These are phyloP conservation scores for Mortierella sp. DNA, from an alignment of 371 early-diverging fungal genomes.

Conservation along the genomic window DNA sequence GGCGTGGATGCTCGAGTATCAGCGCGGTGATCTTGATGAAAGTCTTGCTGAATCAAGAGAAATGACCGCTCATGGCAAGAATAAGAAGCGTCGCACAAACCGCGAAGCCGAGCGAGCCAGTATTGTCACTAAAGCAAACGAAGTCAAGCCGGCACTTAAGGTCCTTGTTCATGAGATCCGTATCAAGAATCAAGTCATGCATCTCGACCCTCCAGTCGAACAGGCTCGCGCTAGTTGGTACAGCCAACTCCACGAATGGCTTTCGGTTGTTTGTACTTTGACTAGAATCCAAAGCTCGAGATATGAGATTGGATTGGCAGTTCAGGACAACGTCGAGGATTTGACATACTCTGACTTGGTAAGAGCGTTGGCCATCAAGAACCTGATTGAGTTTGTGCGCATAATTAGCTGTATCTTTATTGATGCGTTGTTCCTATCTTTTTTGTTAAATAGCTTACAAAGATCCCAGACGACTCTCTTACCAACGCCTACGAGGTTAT, in stretches of 20 bases:
- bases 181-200: slow-evolving; percentile 96
- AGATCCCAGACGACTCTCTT: slow-evolving; percentile 77
- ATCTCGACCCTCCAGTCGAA: slow-evolving; percentile 95
- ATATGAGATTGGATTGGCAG: slow-evolving; percentile 86
- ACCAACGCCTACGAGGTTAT: slow-evolving; percentile 87
- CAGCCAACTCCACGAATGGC: slow-evolving; percentile 92
- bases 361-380: not conserved
- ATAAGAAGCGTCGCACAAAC: slow-evolving; percentile 60
- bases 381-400: not conserved
- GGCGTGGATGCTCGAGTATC: slow-evolving; percentile 81
- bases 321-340: slow-evolving; percentile 64
- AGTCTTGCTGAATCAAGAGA: slow-evolving; percentile 59
- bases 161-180: slow-evolving; percentile 85
- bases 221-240: slow-evolving; percentile 93
- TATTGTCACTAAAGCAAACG: slow-evolving; percentile 58
- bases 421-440: not conserved
- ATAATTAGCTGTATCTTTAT: not conserved
- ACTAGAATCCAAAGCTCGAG: slow-evolving; percentile 90
- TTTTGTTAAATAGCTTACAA: slow-evolving; percentile 62
- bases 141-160: slow-evolving; percentile 74
- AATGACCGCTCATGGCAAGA: slow-evolving; percentile 56
- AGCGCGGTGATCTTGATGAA: slow-evolving; percentile 70
- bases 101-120: slow-evolving; percentile 58
- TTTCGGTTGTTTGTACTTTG: slow-evolving; percentile 83
- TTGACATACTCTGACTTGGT: slow-evolving; percentile 78